Percentiles rank a stretch among this genome's conserved stretches.
These are phyloP conservation scores for Globisporangium emineosum DNA, from an alignment of 352 stramenopile species.

Conservation along the genomic window DNA sequence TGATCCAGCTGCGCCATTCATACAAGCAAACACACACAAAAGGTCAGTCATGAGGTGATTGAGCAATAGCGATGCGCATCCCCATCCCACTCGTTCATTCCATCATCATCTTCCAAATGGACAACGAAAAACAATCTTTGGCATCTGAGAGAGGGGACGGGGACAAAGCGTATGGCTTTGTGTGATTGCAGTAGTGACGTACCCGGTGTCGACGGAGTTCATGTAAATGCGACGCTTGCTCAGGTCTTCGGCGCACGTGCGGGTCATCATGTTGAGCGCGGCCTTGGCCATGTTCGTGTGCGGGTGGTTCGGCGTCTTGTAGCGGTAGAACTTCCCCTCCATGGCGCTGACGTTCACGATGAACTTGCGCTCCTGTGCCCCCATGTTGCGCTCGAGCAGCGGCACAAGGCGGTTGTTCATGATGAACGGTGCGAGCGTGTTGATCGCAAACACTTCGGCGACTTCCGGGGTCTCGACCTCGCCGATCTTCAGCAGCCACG, in stretches of 20 bases:
- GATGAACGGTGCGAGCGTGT: constrained; percentile 96
- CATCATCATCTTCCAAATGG: not conserved
- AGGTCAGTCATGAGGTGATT: not conserved
- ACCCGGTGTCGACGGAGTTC: constrained; percentile 97
- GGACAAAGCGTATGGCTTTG: not conserved
- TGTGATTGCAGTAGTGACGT: constrained; percentile 18
- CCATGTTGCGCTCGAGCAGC: constrained; percentile 72
- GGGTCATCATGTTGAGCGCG: constrained; percentile 98
- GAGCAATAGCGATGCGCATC: constrained; percentile 2
- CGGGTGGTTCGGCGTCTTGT: constrained; percentile 96
- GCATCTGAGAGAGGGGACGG: constrained; percentile 11
- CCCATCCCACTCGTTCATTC: not conserved
- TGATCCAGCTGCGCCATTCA: constrained; percentile 88
- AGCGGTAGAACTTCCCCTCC: constrained; percentile 98
- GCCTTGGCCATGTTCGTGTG: constrained; percentile 99
- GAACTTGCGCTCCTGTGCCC: constrained; percentile 72
- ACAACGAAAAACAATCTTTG: constrained; percentile 6
- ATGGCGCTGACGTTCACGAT: constrained; percentile 98
- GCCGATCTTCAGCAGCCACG: constrained; percentile 94
- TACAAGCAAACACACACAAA: constrained; percentile 13
- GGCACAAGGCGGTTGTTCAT: constrained; percentile 93
- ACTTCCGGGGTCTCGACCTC: constrained; percentile 88
- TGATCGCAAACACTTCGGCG: constrained; percentile 91
- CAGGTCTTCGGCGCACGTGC: constrained; percentile 94
- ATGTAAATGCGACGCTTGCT: constrained; percentile 95